Conservation (phyloP, 164 flowering plant genomes). For the Magnolia changhungtana region DNA sequence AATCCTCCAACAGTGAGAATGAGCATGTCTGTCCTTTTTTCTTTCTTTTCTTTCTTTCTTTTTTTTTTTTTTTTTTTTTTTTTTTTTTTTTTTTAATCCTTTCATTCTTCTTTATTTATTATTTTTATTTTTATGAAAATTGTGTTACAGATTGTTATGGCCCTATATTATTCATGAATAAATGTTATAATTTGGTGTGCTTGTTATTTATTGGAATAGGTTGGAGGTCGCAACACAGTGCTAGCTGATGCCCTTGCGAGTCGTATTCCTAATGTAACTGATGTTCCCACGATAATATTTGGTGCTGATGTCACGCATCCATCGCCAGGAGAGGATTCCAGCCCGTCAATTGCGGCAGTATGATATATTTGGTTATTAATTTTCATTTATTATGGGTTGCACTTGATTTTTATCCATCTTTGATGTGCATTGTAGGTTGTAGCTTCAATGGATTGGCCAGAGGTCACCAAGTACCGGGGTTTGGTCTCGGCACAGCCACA, state of each 20-base stretch:
- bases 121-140: too few relatives aligned
- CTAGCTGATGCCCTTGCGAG: slow-evolving; percentile 36
- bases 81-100: too few relatives aligned
- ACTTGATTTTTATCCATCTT: background rate
- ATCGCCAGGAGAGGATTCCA: slow-evolving; percentile 48
- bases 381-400: background rate
- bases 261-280: slow-evolving; percentile 37
- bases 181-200: background rate
- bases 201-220: slow-evolving; percentile 18
- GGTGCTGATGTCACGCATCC: slow-evolving; percentile 75
- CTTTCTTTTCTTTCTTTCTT: too few relatives aligned
- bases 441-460: slow-evolving; percentile 44
- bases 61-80: too few relatives aligned
- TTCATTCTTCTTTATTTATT: too few relatives aligned
- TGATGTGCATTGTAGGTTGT: slow-evolving; percentile 23
- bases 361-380: background rate
- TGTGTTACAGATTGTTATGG: too few relatives aligned
- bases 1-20: too few relatives aligned
- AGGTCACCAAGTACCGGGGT: slow-evolving; percentile 27
- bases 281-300: slow-evolving; percentile 48
- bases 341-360: slow-evolving; percentile 70
- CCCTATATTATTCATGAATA: too few relatives aligned
- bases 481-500: slow-evolving; percentile 27
- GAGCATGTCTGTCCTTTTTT: too few relatives aligned
- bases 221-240: slow-evolving; percentile 50